phyloP scores from a whole-genome alignment of 768 basidiomycete genomes.

The Russula compacta region DNA sequence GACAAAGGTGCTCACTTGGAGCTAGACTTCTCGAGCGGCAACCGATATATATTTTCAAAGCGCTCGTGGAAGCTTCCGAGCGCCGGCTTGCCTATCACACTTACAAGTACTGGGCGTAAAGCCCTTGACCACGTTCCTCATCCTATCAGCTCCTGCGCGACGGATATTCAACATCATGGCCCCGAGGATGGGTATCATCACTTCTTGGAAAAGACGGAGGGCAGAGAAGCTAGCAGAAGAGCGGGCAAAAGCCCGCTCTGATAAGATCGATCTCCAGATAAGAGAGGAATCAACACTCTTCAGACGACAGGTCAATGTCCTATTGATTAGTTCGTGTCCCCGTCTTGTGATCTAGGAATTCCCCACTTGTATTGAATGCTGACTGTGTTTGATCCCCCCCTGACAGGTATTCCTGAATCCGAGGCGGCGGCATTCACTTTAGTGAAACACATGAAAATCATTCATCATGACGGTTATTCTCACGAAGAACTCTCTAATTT shows the following conservation, averaged over 20 bases:
- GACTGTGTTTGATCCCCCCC: not conserved
- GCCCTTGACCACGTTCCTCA: too few species aligned
- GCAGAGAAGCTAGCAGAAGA: not conserved
- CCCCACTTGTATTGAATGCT: not conserved
- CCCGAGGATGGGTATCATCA: not conserved
- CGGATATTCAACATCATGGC: not conserved
- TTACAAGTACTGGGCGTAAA: constrained; percentile 19
- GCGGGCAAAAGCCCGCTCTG: constrained; percentile 43
- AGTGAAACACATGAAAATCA: not conserved
- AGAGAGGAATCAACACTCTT: constrained; percentile 65
- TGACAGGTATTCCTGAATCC: constrained; percentile 1
- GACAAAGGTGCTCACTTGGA: constrained; percentile 27
- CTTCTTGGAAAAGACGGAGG: not conserved
- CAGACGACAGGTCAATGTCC: constrained; percentile 79
- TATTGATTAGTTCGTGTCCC: constrained; percentile 63
- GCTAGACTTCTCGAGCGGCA: too few species aligned
- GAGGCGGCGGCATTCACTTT: not conserved
- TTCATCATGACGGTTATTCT: constrained; percentile 40
- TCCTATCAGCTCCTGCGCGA: too few species aligned
- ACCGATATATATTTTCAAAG: not conserved
- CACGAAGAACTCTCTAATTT: not conserved
- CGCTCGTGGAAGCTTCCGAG: too few species aligned
- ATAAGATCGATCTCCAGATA: constrained; percentile 70
- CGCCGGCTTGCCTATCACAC: too few species aligned
- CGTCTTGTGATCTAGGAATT: not conserved